Evolutionary conservation across 2,329 filamentous ascomycete species (phyloP), one percentile per base, ranked within the genome.

Genomic region (Colletotrichum godetiae): DNA sequence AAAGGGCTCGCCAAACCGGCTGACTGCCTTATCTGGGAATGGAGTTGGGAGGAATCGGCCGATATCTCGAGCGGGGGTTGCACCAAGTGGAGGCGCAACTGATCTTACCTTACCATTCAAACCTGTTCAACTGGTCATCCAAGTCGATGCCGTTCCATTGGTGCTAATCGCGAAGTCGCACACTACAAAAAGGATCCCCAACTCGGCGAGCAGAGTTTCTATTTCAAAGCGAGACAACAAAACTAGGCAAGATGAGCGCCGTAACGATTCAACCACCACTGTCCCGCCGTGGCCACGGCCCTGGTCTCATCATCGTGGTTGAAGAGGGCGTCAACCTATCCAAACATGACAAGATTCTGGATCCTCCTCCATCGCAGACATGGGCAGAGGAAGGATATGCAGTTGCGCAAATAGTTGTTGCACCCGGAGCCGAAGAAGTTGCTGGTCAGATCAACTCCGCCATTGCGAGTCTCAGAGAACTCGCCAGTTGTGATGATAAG

Each of bases 381-480:
- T 94, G 92, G 92, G 92, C 91, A 0, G 92, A 94, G 78, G 92
- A 94, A 79, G 91, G 92, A 0, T 93, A 89, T 75, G 84, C 88
- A 0, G 90, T 93, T 3, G 89, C 84, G 0, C 87, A 92, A 78
- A 78, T 93, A 13, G 3, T 52, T 5, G 57, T 74, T 35, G 37
- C 37, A 11, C 19, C 35, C 22, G 58, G n/a, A 6, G 37, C 31
- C 15, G 10, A 6, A 1, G 35, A 58, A 11, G 12, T 62, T 22
- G 5, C 37, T n/a, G 19, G 42, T n/a, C n/a, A n/a, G 3, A 12
- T 74, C 13, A 29, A 15, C 22, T 72, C 63, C 1, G 72, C 68
- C 4, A 63, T 72, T 19, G n/a, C 22, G 11, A 55, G 37, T 15
- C 69, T 72, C 6, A 59, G 8, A 12, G 53, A 57, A 6, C 57